Base-by-base conservation (phyloP, 257 asterid genomes). In the Nicotiana sylvestris region DNA sequence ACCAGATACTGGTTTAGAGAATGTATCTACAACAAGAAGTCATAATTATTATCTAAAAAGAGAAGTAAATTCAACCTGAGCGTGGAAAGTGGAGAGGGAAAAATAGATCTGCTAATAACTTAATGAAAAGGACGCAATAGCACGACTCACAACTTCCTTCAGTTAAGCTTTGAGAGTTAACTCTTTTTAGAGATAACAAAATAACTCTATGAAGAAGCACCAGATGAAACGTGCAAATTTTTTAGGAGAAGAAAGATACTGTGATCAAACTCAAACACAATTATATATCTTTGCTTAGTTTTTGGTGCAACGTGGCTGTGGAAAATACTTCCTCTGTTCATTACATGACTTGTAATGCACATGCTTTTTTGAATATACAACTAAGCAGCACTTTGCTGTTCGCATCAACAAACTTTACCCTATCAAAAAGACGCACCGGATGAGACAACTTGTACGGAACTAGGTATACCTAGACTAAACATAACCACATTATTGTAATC, bases 1-100 rank as follows among this genome's bases (percentile, higher is more conserved):
- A 83, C 98, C 95, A 32, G 94, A 86, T 53, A 66, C 86, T 27
- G 98, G 91, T 89, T 94, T 94, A 77, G 97, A 82, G 90, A 96
- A 96, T 64, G 98, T 86, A 89, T 96, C 99, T 96, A 81, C 87
- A 83, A 81, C 62, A 89, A 81, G 61, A 81, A 67, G 82, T 32
- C 27, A 72, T 33, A 77, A 49, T 46, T 57, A 82, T 70, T 46
- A 57, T 16, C 53, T 33, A 33, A 77, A 56, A 81, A 65, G 80
- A 29, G 57, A 60, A 78, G 64, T 27, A 10, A 32, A 83, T 60
- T 51, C 60, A 37, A 76, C 55, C 18, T 66, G 9, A 25, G 37
- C 16, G 53, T 15, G 5, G 74, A 62, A 29, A 8, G 67, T 66
- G 46, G 33, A 10, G 39, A 25, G n/a, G 53, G 76, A 35, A 79